Evolutionary conservation across 257 asterid genomes (phyloP), one percentile per base, ranked within the genome.

Genomic region (Lithospermum erythrorhizon): DNA sequence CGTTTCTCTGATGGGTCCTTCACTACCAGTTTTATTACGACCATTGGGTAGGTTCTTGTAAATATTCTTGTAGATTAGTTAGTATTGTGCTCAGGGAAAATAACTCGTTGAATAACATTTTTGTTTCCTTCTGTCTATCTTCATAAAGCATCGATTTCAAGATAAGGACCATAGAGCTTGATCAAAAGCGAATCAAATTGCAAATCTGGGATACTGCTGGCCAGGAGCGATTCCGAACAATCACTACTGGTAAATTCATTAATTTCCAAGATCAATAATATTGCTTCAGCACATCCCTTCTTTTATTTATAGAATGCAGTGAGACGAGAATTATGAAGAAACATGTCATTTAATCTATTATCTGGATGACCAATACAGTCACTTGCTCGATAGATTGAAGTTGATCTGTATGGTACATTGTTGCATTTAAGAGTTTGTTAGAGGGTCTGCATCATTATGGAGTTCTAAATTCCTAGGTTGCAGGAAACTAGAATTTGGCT

Each of bases 1-100:
- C 89, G 97, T 76, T 89, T 89, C 83, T 89, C 97, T 10, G 97
- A 89, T 82, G 97, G 97, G 68, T 89, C 97, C 78, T 89, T 89
- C 87, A 89, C 97, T 25, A 89, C 97, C 79, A 89, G 97, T 82
- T 89, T 89, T 84, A 89, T 89, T 72, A 86, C 97, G 63, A 74
- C 79, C 64, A 74, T 74, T 62, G 79, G 79, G 79, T 70, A 20
- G 11, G 72, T 70, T 25, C 23, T 22, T 54, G 32, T 7, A 14
- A 58, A 3, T 53, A 21, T 18, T 48, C 22, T 24, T 49, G 41
- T 32, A 32, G 6, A 32, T 32, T 7, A 32, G 41, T 32, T 32
- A 32, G 13, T 35, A 10, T 35, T 10, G 13, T 35, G 45, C 45
- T 7, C 45, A 35, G 45, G 45, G 9, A 35, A 35, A 35, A 8